Conservation (phyloP, 768 basidiomycete species). For the Cyathus striatus region DNA sequence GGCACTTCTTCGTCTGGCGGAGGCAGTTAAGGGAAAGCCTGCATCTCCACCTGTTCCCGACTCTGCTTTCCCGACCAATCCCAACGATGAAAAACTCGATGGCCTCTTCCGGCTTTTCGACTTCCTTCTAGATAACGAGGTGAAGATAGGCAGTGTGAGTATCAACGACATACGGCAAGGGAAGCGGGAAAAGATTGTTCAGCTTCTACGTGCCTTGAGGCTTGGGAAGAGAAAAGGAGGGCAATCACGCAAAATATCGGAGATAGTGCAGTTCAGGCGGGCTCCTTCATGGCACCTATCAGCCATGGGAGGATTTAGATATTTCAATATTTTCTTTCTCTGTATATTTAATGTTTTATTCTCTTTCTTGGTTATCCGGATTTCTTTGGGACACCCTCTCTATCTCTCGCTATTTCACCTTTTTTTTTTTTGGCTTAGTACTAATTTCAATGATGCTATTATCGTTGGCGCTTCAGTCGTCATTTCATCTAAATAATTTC, state of each 20-base stretch:
- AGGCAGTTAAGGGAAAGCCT: slow-evolving; percentile 66
- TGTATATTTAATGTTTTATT: too few species aligned
- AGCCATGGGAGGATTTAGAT: too few species aligned
- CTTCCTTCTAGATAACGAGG: slow-evolving; percentile 86
- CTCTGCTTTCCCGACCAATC: slow-evolving; percentile 65
- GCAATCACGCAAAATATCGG: slow-evolving; percentile 52
- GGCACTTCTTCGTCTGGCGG: slow-evolving; percentile 79
- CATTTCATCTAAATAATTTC: too few species aligned
- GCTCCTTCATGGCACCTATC: slow-evolving; percentile 27
- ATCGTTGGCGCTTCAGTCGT: too few species aligned
- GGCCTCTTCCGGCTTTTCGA: slow-evolving; percentile 89
- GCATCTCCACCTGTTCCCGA: slow-evolving; percentile 72
- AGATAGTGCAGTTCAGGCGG: slow-evolving; percentile 27
- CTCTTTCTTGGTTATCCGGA: too few species aligned
- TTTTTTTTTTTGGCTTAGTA: too few species aligned
- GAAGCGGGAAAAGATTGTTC: slow-evolving; percentile 74
- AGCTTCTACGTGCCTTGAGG: slow-evolving; percentile 73
- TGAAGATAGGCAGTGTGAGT: slow-evolving; percentile 87
- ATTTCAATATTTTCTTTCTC: too few species aligned
- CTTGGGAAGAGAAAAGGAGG: slow-evolving; percentile 75
- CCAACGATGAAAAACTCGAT: slow-evolving; percentile 75
- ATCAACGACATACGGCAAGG: slow-evolving; percentile 90
- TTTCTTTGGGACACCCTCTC: too few species aligned
- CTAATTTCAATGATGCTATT: too few species aligned
- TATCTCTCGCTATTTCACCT: too few species aligned